Conservation (phyloP, 495 filamentous ascomycete genomes). For the Podospora didyma region DNA sequence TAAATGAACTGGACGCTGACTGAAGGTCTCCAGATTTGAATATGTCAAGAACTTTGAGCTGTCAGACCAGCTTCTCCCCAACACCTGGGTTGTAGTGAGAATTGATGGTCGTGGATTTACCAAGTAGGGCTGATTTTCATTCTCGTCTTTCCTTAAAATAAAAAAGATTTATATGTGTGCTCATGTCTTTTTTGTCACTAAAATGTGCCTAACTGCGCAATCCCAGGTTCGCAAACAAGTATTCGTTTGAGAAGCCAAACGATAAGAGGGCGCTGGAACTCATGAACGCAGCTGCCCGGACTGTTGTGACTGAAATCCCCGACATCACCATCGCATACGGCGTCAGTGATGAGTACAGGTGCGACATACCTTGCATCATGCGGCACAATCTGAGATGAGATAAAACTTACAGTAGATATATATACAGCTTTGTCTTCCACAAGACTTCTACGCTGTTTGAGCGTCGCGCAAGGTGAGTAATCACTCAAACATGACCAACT, state of each 20-base stretch:
- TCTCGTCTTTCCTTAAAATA: constrained; percentile 4
- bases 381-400: not conserved
- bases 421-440: constrained; percentile 79
- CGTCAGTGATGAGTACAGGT: constrained; percentile 92
- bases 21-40: constrained; percentile 58
- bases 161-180: too few relatives aligned
- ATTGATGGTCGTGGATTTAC: constrained; percentile 92
- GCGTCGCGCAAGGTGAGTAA: constrained; percentile 67
- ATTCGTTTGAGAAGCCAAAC: constrained; percentile 87
- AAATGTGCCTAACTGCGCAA: not conserved
- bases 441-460: constrained; percentile 79
- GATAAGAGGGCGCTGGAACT: constrained; percentile 81
- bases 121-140: too few relatives aligned
- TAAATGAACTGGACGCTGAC: not conserved
- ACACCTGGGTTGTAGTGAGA: constrained; percentile 90
- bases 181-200: too few relatives aligned
- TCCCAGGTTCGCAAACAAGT: constrained; percentile 69
- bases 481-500: too few relatives aligned
- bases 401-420: not conserved
- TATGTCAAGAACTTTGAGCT: constrained; percentile 91
- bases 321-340: constrained; percentile 88
- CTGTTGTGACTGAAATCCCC: constrained; percentile 76
- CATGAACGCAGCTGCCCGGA: constrained; percentile 87
- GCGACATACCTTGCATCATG: not conserved
- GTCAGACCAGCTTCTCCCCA: constrained; percentile 70